Evolutionary conservation across 441 rosid genomes (phyloP).

Genomic region (Erysimum cheiri): DNA sequence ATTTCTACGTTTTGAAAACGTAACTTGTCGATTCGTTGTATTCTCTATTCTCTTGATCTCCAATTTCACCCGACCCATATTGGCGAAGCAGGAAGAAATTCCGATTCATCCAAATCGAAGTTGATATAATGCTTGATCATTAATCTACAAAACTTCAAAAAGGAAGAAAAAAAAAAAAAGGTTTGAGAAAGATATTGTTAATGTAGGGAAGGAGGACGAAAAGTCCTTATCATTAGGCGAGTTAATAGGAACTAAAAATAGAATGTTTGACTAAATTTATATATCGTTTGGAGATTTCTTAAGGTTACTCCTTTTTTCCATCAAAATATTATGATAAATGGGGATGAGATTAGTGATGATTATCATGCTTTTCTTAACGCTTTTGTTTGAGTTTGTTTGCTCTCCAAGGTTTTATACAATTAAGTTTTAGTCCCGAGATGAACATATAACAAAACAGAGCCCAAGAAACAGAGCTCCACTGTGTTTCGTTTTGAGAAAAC

Average conservation of each 20-base stretch:
- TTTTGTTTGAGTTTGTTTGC: too few species aligned
- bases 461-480: too few species aligned
- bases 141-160: conserved; percentile 30
- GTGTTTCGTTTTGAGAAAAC: too few species aligned
- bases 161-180: background rate
- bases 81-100: background rate
- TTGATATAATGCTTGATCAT: conserved; percentile 15
- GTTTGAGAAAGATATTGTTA: background rate
- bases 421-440: background rate
- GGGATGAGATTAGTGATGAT: background rate
- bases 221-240: conserved; percentile 13
- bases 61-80: conserved; percentile 76
- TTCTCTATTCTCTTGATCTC: conserved; percentile 70
- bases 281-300: background rate
- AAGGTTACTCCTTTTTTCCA: background rate
- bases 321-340: background rate
- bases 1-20: conserved; percentile 82
- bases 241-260: conserved; percentile 32
- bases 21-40: conserved; percentile 69
- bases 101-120: conserved; percentile 6
- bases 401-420: background rate
- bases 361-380: too few species aligned
- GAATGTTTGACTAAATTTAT: conserved; percentile 32
- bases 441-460: conserved; percentile 30
- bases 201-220: conserved; percentile 19